Percentiles rank a stretch among this genome's conserved stretches.
Evolutionary conservation across 345 rosid species (phyloP).

Genomic region (Brassica cretica): DNA sequence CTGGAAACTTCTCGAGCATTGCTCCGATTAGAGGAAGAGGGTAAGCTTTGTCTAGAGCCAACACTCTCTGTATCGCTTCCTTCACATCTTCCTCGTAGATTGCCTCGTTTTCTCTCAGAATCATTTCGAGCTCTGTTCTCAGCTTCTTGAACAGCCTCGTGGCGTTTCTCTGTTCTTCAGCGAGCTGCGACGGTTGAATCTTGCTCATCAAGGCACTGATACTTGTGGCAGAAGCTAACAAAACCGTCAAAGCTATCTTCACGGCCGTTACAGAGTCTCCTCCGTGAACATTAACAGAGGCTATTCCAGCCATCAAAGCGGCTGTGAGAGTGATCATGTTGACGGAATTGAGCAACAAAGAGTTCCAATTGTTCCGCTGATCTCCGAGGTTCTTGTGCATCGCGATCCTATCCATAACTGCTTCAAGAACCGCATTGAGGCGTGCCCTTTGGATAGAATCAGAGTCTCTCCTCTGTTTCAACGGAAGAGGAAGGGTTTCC

Average conservation of each 20-base stretch:
- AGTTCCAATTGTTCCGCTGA: constrained; percentile 72
- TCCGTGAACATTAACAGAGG: constrained; percentile 24
- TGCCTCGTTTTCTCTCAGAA: constrained; percentile 23
- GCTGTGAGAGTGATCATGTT: constrained; percentile 71
- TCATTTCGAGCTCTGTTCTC: constrained; percentile 30
- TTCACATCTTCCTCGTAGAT: constrained; percentile 37
- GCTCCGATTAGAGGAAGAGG: constrained; percentile 47
- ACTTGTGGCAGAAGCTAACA: constrained; percentile 49
- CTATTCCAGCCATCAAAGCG: constrained; percentile 55
- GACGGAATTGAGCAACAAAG: constrained; percentile 58
- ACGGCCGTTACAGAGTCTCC: constrained; percentile 43
- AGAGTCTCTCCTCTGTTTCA: constrained; percentile 14
- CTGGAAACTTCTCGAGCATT: constrained; percentile 44
- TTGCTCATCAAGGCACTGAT: constrained; percentile 51
- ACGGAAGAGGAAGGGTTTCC: constrained; percentile 19
- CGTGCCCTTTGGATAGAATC: constrained; percentile 32
- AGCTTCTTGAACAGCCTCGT: constrained; percentile 47
- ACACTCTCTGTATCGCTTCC: constrained; percentile 43
- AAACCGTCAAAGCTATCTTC: constrained; percentile 48
- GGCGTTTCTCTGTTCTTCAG: constrained; percentile 59
- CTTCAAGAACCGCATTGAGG: constrained; percentile 54
- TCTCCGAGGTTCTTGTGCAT: constrained; percentile 69
- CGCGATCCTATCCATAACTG: constrained; percentile 62
- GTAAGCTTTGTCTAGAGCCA: constrained; percentile 48
- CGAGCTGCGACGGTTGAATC: constrained; percentile 62